Base-by-base conservation (phyloP, 2,329 filamentous ascomycete genomes). In the Colletotrichum caudatum region DNA sequence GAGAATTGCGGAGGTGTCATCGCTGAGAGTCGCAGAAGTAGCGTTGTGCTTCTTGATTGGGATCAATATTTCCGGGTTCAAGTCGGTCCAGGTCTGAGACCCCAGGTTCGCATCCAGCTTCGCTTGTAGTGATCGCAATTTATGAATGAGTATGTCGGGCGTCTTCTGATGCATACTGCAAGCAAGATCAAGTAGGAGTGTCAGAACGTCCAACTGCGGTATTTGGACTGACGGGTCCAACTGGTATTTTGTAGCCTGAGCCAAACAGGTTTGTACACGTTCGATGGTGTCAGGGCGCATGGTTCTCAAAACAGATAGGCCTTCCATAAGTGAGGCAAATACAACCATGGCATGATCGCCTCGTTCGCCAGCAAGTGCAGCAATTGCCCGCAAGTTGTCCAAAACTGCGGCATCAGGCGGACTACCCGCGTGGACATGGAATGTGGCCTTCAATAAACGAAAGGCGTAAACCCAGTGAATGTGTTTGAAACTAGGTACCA, bases 401-500 rank as follows among this genome's bases (percentile, higher is more conserved):
- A 94, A 81, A 0, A 91, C 86, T 59, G 89, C 85, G 1, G 86
- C 84, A 70, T 95, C 93, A 16, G 88, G 86, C 12, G 87, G 85
- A 54, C 84, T 88, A 5, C 87, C 84, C 58, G 86, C 85, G 75
- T 93, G 88, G 61, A 94, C 82, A 71, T 92, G 89, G 57, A 94
- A 87, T 0, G 91, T 89, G 0, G 91, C 89, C 74, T 93, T 92
- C 18, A 95, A 81, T 57, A 95, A 90, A 9, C 92, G 90, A 76
- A 95, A 92, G 0, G 91, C 91, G 78, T 95, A 95, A 20, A 91
- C 86, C 93, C 93, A 95, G 61, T 90, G 87, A 11, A 87, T 83
- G 75, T 93, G 91, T 77, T 91, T 89, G 76, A 90, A 91, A 46
- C 84, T 89, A 33, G 71, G 16, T n/a, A 12, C 18, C 35, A 46